Conservation (phyloP, 176 grass and related monocot species). For the Musa troglodytarum region DNA sequence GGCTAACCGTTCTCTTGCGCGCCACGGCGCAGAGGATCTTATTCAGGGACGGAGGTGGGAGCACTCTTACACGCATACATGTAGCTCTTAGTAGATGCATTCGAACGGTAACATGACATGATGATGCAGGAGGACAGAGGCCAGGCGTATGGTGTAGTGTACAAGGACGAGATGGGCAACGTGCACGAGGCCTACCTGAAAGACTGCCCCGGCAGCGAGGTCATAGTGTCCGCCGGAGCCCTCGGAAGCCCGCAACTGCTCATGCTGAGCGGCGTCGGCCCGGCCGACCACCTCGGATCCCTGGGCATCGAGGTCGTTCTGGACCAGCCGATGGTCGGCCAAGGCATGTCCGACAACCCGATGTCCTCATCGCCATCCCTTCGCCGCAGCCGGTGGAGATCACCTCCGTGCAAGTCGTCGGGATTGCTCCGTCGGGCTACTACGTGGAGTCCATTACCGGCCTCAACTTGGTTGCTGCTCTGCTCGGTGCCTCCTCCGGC, state of each 20-base stretch:
- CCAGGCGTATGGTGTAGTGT: slow-evolving; percentile 64
- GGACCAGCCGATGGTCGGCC: slow-evolving; percentile 68
- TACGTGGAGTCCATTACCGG: slow-evolving; percentile 79
- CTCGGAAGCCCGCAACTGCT: slow-evolving; percentile 78
- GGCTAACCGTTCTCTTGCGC: slow-evolving; percentile 51
- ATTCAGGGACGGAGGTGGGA: slow-evolving; percentile 41
- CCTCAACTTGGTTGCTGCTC: slow-evolving; percentile 38
- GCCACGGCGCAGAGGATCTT: slow-evolving; percentile 51
- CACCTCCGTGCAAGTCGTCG: slow-evolving; percentile 68
- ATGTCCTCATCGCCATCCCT: slow-evolving; percentile 72
- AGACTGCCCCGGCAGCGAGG: slow-evolving; percentile 37
- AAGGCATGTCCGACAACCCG: slow-evolving; percentile 81
- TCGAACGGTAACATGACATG: too few relatives aligned
- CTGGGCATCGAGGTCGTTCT: slow-evolving; percentile 47
- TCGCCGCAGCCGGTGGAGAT: slow-evolving; percentile 48
- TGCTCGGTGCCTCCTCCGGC: slow-evolving; percentile 13
- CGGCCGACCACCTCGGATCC: slow-evolving; percentile 49
- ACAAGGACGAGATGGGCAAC: slow-evolving; percentile 42
- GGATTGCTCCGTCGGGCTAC: slow-evolving; percentile 47
- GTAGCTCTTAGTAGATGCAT: too few relatives aligned
- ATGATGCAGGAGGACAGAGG: slow-evolving; percentile 18
- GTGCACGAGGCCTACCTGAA: slow-evolving; percentile 61
- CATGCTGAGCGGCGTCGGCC: slow-evolving; percentile 74
- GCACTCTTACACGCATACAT: not conserved
- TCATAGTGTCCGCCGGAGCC: slow-evolving; percentile 60